Evolutionary conservation across 257 asterid genomes (phyloP).

Genomic region (Forsythia suspensa): DNA sequence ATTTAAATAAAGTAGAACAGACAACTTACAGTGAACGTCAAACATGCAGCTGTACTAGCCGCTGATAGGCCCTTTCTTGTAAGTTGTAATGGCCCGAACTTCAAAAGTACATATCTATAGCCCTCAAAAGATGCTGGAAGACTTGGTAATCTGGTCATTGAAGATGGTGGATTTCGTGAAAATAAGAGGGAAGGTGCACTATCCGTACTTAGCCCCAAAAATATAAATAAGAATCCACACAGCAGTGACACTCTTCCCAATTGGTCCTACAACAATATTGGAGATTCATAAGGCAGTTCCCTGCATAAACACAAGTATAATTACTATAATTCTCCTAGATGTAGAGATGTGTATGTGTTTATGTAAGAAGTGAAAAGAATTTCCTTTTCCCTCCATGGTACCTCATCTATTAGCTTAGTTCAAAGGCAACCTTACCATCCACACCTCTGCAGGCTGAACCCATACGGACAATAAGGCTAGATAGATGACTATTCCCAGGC

Average conservation of each 20-base stretch:
- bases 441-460: conserved; percentile 83
- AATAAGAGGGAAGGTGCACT: conserved; percentile 78
- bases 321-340: conserved; percentile 21
- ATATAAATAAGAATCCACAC: conserved; percentile 74
- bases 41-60: conserved; percentile 85
- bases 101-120: conserved; percentile 72
- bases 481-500: conserved; percentile 64
- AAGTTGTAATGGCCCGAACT: conserved; percentile 82
- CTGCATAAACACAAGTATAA: conserved; percentile 42
- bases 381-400: not conserved
- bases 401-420: not conserved
- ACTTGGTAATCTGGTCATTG: conserved; percentile 58
- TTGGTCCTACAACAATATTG: conserved; percentile 83
- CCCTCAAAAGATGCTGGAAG: conserved; percentile 70
- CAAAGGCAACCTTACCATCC: conserved; percentile 63
- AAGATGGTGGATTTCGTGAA: conserved; percentile 84
- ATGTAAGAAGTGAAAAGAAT: not conserved
- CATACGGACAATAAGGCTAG: conserved; percentile 61
- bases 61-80: conserved; percentile 85
- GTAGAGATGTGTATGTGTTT: not conserved
- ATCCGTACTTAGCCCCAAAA: conserved; percentile 83
- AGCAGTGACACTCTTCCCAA: conserved; percentile 86
- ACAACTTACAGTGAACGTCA: conserved; percentile 82
- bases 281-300: conserved; percentile 41
- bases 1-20: not conserved